Base-by-base conservation (phyloP, 1,139 yeast genomes). In the Komagataea norvegica region DNA sequence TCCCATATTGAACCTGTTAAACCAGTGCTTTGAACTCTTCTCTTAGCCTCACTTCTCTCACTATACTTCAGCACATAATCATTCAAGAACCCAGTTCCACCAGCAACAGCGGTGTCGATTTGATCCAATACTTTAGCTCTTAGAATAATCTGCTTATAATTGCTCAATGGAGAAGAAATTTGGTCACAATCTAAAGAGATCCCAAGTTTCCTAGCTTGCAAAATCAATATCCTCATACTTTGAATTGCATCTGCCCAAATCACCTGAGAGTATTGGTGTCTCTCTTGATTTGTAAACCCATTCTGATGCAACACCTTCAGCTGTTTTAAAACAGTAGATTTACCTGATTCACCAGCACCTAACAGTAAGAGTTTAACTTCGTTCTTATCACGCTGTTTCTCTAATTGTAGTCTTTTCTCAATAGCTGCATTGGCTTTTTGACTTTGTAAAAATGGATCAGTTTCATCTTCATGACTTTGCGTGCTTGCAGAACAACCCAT, bases 341-440 rank as follows among this genome's bases (percentile, higher is more conserved):
- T 91, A 7, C 99, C 98, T 39, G 91, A 79, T 61, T 91, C 99
- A 7, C 98, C 98, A 0, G 97, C 89, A 19, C 98, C 98, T 21
- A 88, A 63, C 15, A 88, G 64, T 33, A 89, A 62, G 42, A 89
- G 66, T 56, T 82, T 83, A 38, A 79, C 71, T 49, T 72, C 81
- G 46, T 65, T 71, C 45, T 62, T 68, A 33, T 67, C 77, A 41
- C 67, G 64, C 45, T 71, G 74, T 47, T 72, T 72, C 42, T 73
- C 75, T 48, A 68, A 64, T 46, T 70, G 72, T 44, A 85, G 60
- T 29, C 77, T 68, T 49, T 77, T 80, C 48, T 85, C 93, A 37
- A 86, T 81, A 9, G 74, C 78, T 49, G 78, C 84, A 46, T 80
- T 77, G 21, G 79, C 70, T 35, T 64, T 61, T 46, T 69, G 70